These are phyloP conservation scores for Neopestalotiopsis sp. DNA, from an alignment of 2,329 filamentous ascomycete species.

Conservation along the genomic window DNA sequence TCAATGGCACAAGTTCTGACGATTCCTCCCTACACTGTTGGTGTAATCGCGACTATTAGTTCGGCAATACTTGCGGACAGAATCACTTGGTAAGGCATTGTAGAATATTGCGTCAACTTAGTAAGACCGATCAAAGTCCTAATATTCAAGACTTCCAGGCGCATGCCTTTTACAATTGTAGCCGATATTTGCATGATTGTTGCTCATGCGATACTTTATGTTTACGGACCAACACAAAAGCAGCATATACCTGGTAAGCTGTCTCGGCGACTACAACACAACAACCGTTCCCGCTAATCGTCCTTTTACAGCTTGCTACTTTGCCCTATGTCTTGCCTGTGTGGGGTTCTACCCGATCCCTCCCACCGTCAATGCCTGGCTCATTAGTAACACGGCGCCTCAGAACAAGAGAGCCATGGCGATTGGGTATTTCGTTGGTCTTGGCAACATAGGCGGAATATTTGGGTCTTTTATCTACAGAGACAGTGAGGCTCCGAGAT, in stretches of 20 bases:
- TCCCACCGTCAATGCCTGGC: constrained; percentile 9
- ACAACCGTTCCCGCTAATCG: neutral
- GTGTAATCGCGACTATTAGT: constrained; percentile 7
- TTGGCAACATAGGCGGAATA: constrained; percentile 6
- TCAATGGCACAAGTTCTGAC: constrained; percentile 14
- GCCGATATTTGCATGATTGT: constrained; percentile 11
- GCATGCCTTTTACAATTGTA: constrained; percentile 8
- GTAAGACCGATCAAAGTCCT: neutral
- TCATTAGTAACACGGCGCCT: constrained; percentile 7
- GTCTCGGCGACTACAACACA: neutral
- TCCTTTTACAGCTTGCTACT: constrained; percentile 4
- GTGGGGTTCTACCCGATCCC: constrained; percentile 13
- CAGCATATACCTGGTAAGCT: constrained; percentile 11
- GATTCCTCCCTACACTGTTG: neutral
- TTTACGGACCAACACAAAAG: constrained; percentile 9
- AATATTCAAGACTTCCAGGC: neutral
- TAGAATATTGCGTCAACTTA: neutral
- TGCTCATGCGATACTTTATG: constrained; percentile 8
- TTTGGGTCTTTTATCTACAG: constrained; percentile 12
- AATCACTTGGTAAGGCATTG: neutral
- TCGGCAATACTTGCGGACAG: constrained; percentile 4
- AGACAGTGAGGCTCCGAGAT: constrained; percentile 12
- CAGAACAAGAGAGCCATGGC: constrained; percentile 14
- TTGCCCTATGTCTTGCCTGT: constrained; percentile 14
- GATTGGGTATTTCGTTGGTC: constrained; percentile 2